Conservation (phyloP, 2,329 filamentous ascomycete species). For the Xylariales sp. region DNA sequence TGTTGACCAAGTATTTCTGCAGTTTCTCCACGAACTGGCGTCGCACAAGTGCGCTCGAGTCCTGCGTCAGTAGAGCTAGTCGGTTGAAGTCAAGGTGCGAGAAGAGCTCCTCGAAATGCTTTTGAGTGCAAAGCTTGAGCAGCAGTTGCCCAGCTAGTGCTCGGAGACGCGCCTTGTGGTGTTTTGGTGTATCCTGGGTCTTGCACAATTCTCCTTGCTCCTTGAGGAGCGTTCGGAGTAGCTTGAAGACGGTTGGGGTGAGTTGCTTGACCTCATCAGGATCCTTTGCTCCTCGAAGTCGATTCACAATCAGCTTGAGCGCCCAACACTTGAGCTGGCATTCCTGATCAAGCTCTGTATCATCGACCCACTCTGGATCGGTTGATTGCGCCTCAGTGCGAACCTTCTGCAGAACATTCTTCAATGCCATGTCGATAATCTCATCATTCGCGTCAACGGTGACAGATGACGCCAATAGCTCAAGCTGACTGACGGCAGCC, state of each 20-base stretch:
- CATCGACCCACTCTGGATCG: conserved; percentile 63
- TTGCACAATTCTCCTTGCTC: conserved; percentile 78
- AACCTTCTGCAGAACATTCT: conserved; percentile 68
- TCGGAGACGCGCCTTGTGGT: conserved; percentile 77
- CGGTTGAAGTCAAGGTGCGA: conserved; percentile 72
- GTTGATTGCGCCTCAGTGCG: conserved; percentile 55
- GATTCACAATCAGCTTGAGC: conserved; percentile 81
- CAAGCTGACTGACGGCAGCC: conserved; percentile 68
- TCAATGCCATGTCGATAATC: conserved; percentile 74
- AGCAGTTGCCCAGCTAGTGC: conserved; percentile 75
- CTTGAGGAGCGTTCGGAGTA: conserved; percentile 72
- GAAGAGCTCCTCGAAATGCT: conserved; percentile 72
- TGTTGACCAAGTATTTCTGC: conserved; percentile 82
- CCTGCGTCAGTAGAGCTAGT: conserved; percentile 77
- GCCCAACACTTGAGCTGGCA: conserved; percentile 79
- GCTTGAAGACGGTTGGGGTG: conserved; percentile 67
- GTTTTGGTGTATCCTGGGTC: conserved; percentile 66
- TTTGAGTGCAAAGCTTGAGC: conserved; percentile 77
- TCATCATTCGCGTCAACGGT: conserved; percentile 69
- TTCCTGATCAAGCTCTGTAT: conserved; percentile 70
- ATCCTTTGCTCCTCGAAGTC: conserved; percentile 60
- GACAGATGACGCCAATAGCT: conserved; percentile 68
- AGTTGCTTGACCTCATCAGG: conserved; percentile 50
- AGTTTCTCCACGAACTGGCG: conserved; percentile 76
- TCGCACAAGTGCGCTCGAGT: conserved; percentile 69